Evolutionary conservation across 805 yeast genomes (phyloP).

Genomic region (Kluyveromyces wickerhamii): DNA sequence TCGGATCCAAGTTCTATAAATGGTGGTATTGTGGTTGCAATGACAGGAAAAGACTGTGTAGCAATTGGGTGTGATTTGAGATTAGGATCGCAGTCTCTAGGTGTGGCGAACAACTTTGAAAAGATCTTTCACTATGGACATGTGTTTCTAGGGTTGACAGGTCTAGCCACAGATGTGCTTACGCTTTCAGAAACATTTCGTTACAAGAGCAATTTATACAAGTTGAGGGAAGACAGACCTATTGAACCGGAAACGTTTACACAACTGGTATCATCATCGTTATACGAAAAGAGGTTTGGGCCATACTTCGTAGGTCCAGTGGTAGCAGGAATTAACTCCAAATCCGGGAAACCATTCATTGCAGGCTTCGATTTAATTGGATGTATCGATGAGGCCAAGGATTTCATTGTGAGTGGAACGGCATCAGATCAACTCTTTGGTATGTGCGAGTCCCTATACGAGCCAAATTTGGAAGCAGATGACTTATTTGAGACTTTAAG

Average conservation of each 20-base stretch:
- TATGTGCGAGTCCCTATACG: constrained; percentile 96
- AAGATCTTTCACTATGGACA: constrained; percentile 83
- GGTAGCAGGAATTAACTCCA: constrained; percentile 88
- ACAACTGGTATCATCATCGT: constrained; percentile 79
- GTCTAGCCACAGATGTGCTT: constrained; percentile 88
- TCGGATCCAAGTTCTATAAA: constrained; percentile 75
- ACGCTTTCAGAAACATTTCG: constrained; percentile 79
- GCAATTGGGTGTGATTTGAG: constrained; percentile 96
- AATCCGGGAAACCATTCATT: constrained; percentile 75
- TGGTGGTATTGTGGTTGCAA: constrained; percentile 96
- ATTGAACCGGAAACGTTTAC: constrained; percentile 94
- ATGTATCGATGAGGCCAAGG: constrained; percentile 89
- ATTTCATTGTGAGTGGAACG: constrained; percentile 92
- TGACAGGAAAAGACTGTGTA: constrained; percentile 97
- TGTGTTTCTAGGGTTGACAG: constrained; percentile 86
- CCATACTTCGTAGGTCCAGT: constrained; percentile 96
- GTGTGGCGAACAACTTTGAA: constrained; percentile 87
- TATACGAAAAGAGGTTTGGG: constrained; percentile 88
- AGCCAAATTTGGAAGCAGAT: constrained; percentile 88
- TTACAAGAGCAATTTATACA: constrained; percentile 79
- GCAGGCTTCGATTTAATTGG: constrained; percentile 97
- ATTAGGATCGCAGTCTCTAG: constrained; percentile 87
- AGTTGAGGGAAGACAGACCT: constrained; percentile 80
- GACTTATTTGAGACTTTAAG: constrained; percentile 92
- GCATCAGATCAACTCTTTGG: constrained; percentile 96